Percentiles rank a stretch among this genome's conserved stretches.
Conservation (phyloP, 441 rosid species). For the Daphne laureola region DNA sequence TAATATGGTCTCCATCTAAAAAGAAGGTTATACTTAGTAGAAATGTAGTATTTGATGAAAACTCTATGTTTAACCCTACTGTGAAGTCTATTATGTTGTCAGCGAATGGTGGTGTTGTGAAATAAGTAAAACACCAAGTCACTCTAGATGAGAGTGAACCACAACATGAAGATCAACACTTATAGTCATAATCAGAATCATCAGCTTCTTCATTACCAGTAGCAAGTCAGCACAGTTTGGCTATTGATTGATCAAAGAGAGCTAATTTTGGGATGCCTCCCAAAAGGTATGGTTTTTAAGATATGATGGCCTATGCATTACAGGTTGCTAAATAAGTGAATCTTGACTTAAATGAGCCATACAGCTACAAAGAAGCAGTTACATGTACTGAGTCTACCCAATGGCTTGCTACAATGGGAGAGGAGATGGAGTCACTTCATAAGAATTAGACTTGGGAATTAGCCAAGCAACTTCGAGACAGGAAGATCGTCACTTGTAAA, state of each 20-base stretch:
- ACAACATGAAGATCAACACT: neutral
- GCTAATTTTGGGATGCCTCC: neutral
- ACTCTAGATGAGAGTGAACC: neutral
- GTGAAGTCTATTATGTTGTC: neutral
- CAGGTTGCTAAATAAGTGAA: neutral
- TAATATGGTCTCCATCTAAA: neutral
- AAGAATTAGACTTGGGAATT: constrained; percentile 14
- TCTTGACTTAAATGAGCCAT: no score
- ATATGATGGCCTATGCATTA: neutral
- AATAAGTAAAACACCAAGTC: neutral
- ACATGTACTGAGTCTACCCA: neutral
- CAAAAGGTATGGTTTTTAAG: neutral
- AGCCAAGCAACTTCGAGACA: neutral
- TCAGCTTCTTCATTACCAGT: neutral
- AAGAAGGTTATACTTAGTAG: neutral
- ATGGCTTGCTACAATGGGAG: constrained; percentile 1
- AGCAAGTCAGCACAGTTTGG: neutral
- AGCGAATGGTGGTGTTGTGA: neutral
- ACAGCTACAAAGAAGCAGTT: neutral
- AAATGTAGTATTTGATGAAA: neutral
- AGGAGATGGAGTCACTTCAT: constrained; percentile 9
- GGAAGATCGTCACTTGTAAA: constrained; percentile 7
- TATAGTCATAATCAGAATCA: neutral
- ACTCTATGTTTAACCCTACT: neutral
- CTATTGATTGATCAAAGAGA: neutral